Percentiles rank a stretch among this genome's conserved stretches.
Evolutionary conservation across 495 filamentous ascomycete species (phyloP).

Genomic region (Aspergillus biplanus): DNA sequence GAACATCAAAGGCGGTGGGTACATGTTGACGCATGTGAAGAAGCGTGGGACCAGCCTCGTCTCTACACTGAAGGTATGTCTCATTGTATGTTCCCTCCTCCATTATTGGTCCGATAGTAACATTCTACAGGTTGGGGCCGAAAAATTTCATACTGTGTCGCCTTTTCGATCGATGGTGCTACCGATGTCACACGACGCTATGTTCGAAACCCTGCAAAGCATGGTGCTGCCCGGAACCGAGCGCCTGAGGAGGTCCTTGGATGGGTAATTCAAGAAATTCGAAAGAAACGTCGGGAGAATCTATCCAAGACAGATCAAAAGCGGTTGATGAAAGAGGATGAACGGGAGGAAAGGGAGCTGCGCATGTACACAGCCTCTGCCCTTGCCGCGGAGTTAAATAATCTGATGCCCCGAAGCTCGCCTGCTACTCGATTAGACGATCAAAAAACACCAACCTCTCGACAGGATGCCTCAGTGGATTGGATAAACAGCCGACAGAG

Average conservation of each 20-base stretch:
- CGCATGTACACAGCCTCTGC: constrained; percentile 72
- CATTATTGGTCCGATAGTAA: background rate
- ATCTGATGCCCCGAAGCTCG: constrained; percentile 50
- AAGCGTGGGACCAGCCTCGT: constrained; percentile 91
- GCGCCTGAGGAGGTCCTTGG: constrained; percentile 87
- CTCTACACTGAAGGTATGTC: constrained; percentile 84
- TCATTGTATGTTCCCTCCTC: background rate
- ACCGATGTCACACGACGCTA: constrained; percentile 96
- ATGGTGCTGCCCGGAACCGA: constrained; percentile 71
- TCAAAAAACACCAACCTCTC: constrained; percentile 47
- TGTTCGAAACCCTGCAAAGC: constrained; percentile 76
- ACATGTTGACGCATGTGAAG: constrained; percentile 96
- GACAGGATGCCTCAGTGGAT: constrained; percentile 64
- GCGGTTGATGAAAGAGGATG: constrained; percentile 85
- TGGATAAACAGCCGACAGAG: constrained; percentile 66
- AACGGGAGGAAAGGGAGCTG: constrained; percentile 82
- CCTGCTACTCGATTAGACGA: constrained; percentile 38
- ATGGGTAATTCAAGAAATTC: constrained; percentile 89
- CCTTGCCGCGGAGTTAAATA: constrained; percentile 65
- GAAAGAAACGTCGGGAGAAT: constrained; percentile 74
- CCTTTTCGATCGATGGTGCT: constrained; percentile 93
- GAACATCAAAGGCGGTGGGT: constrained; percentile 93
- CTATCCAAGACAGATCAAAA: constrained; percentile 79
- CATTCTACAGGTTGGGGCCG: constrained; percentile 72
- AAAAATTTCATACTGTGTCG: constrained; percentile 95